Evolutionary conservation across 2,329 filamentous ascomycete genomes (phyloP).

Genomic region (Xylariaceae sp.): DNA sequence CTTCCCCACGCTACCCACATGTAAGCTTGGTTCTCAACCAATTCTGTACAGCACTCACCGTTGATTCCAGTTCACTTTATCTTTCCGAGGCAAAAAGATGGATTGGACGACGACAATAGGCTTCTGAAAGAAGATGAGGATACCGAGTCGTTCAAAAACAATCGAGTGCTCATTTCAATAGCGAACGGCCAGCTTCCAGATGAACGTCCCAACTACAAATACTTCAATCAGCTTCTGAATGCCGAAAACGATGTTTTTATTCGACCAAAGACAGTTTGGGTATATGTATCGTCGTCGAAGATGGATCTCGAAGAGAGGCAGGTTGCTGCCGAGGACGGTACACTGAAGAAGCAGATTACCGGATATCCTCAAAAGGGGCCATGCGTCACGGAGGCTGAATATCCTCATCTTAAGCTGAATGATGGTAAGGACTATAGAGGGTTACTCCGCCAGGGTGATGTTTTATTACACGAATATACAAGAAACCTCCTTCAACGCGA

Average conservation of each 20-base stretch:
- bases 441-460: slow-evolving; percentile 48
- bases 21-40: slow-evolving; percentile 40
- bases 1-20: slow-evolving; percentile 58
- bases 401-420: slow-evolving; percentile 54
- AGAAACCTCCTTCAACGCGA: slow-evolving; percentile 51
- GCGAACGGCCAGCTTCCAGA: slow-evolving; percentile 54
- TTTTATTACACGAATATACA: slow-evolving; percentile 57
- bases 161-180: slow-evolving; percentile 59
- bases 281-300: slow-evolving; percentile 53
- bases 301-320: slow-evolving; percentile 48
- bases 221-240: slow-evolving; percentile 54
- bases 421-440: slow-evolving; percentile 47
- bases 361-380: slow-evolving; percentile 25
- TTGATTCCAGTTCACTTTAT: slow-evolving; percentile 53
- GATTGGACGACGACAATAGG: slow-evolving; percentile 48
- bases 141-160: slow-evolving; percentile 59
- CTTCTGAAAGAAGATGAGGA: slow-evolving; percentile 35
- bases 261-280: slow-evolving; percentile 55
- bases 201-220: slow-evolving; percentile 59
- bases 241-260: slow-evolving; percentile 52
- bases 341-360: slow-evolving; percentile 25
- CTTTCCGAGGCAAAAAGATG: slow-evolving; percentile 49
- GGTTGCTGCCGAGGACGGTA: slow-evolving; percentile 25
- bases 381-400: slow-evolving; percentile 33
- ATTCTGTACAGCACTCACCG: neutral